Base-by-base conservation (phyloP, 23 red algal genomes). In the Cyanidium caldarium region DNA sequence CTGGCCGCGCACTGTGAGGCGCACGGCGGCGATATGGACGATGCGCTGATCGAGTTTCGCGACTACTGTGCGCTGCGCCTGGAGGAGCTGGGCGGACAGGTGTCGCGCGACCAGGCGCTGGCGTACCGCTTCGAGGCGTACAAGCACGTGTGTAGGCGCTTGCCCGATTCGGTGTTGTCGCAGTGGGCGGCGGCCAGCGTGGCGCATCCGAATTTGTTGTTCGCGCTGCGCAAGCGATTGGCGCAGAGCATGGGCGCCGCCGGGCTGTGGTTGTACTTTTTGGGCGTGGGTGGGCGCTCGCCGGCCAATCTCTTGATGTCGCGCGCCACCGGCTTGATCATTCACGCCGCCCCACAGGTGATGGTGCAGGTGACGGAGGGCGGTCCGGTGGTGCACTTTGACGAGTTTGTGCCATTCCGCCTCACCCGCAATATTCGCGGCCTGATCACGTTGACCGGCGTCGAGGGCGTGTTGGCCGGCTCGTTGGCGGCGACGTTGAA, bases 381-480 rank as follows among this genome's bases (percentile, higher is more conserved):
- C 31, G n/a, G 31, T 16, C 51, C 19, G 20, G 39, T 88, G 36
- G 28, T 98, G 17, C 80, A 85, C 34, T 71, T 66, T 40, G 84
- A 98, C 65, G 92, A 98, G 58, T 67, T 73, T 31, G 92, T 98
- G 35, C 92, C 92, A 0, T 98, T 98, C 67, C 84, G 92, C 0
- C 65, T 98, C 39, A 98, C 92, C 5, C 72, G 84, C 17, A 98
- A 98, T 66, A 75, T 98, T 70, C 37, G 38, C 10, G 37, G 74
- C 38, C 45, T 84, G 10, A 42, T 98, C 57, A 76, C 80, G 0
- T 34, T 40, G 3, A 65, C 67, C 12, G 81, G 81, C 14, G 45
- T 98, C 19, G 30, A 78, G 31, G 85, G 86, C 23, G 61, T 74
- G 36, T 68, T 98, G 23, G 69, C 44, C 39, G 79, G 81, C 1